These are phyloP conservation scores for Fusarium anthophilum DNA, from an alignment of 2,329 filamentous ascomycete species.

Conservation along the genomic window DNA sequence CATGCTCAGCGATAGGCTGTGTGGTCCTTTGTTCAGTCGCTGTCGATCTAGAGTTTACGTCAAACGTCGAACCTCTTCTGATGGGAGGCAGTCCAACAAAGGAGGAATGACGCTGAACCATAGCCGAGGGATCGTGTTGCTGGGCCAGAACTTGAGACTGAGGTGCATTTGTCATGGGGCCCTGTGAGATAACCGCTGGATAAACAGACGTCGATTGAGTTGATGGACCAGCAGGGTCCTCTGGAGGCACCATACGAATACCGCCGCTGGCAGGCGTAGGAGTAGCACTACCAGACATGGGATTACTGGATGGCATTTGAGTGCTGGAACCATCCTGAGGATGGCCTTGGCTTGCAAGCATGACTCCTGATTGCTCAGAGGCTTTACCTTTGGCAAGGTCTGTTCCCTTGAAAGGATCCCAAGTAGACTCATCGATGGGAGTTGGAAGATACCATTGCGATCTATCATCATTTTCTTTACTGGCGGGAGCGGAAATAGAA, in stretches of 20 bases:
- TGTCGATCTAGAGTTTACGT: constrained; percentile 48
- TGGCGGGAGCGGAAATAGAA: constrained; percentile 1
- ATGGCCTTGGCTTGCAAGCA: constrained; percentile 3
- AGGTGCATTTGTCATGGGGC: background rate
- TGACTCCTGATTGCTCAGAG: constrained; percentile 18
- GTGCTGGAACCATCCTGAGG: background rate
- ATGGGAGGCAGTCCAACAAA: constrained; percentile 69
- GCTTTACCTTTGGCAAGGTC: constrained; percentile 17
- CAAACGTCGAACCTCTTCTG: constrained; percentile 66
- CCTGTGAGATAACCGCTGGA: background rate
- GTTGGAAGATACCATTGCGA: constrained; percentile 37
- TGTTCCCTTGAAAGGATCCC: constrained; percentile 37
- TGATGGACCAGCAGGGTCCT: constrained; percentile 3
- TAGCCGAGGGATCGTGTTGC: constrained; percentile 30
- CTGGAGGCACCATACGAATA: constrained; percentile 38
- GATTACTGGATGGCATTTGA: constrained; percentile 14
- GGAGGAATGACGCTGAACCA: constrained; percentile 57
- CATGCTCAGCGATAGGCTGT: constrained; percentile 47
- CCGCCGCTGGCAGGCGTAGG: constrained; percentile 25
- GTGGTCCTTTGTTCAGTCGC: constrained; percentile 46
- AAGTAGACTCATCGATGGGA: constrained; percentile 31
- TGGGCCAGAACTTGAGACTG: constrained; percentile 15
- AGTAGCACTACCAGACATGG: constrained; percentile 11
- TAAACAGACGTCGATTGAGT: constrained; percentile 15
- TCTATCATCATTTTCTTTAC: constrained; percentile 30